Evolutionary conservation across 768 basidiomycete species (phyloP), one percentile per base, ranked within the genome.

Genomic region (Scleroderma citrinum): DNA sequence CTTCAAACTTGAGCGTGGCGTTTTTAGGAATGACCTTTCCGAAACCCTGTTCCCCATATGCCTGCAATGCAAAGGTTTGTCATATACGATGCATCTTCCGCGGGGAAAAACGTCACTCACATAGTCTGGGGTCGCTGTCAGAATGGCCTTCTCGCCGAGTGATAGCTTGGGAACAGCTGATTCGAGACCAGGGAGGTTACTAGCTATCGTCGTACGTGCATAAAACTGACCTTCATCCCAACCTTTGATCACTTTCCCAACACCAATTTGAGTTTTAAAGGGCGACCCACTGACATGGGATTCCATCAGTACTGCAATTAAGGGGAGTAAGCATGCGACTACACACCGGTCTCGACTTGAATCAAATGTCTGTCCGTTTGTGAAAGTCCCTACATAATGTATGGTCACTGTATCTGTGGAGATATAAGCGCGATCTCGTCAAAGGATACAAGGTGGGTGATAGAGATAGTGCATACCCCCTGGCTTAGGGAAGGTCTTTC

Each of bases 201-300:
- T 17, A 40, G 14, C 8, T 24, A 44, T 6, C 8, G 21, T n/a
- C 40, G 31, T 11, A 30, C 12, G 3, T 31, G 24, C 38, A 17
- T 12, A 13, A 7, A 31, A 68, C 76, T 57, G 55, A 84, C 92
- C 91, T 65, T 92, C 87, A 60, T 92, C 91, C 92, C 90, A 93
- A 26, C 91, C 88, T 61, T 75, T 85, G 70, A 94, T 92, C 41
- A 94, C 91, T 61, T 83, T 82, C 7, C 87, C 86, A 17, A 81
- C 71, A 39, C 91, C 88, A 54, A 92, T 91, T 61, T 78, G 60
- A 3, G 86, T 88, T 53, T 67, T 58, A 64, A 92, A 92, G 1
- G 87, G 78, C 0, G 3, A 3, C 0, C 72, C 70, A 34, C 89
- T 88, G 64, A 12, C n/a, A 21, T 42, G 43, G 21, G 30, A 50